A percentile compares a stretch with the other conserved stretches of the same genome.
Conservation (phyloP, 495 filamentous ascomycete genomes). For the Daldinia grandis region DNA sequence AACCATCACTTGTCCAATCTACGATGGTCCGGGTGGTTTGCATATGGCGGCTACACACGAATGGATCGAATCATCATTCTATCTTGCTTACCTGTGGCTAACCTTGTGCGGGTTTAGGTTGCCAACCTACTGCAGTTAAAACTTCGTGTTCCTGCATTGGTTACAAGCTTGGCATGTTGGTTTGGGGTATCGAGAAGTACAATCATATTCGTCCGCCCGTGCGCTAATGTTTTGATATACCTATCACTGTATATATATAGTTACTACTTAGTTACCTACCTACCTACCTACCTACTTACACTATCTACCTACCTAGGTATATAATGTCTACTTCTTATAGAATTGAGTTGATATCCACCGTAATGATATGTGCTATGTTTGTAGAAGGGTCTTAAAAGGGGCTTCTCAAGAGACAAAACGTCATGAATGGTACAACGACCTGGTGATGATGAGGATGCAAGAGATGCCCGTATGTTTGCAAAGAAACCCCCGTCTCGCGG, state of each 20-base stretch:
- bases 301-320: too few species aligned
- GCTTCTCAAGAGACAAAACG: conserved; percentile 3
- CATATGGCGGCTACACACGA: conserved; percentile 20
- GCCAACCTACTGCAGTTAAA: conserved; percentile 13
- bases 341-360: conserved; percentile 10
- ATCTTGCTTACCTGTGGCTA: conserved; percentile 20
- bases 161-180: conserved; percentile 15
- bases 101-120: conserved; percentile 26
- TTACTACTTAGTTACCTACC: neutral
- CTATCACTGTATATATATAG: neutral
- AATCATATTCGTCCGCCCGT: neutral
- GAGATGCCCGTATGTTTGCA: conserved; percentile 36
- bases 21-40: conserved; percentile 25
- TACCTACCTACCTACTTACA: too few species aligned
- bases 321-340: neutral
- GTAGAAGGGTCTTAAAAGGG: conserved; percentile 7
- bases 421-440: conserved; percentile 24
- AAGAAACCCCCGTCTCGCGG: conserved; percentile 33
- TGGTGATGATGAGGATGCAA: conserved; percentile 16
- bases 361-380: conserved; percentile 1
- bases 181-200: conserved; percentile 8
- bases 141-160: conserved; percentile 43
- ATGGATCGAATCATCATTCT: conserved; percentile 3
- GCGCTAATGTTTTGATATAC: conserved; percentile 1
- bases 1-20: conserved; percentile 22